Evolutionary conservation across 768 basidiomycete species (phyloP).

Genomic region (Lyophyllum semitale): DNA sequence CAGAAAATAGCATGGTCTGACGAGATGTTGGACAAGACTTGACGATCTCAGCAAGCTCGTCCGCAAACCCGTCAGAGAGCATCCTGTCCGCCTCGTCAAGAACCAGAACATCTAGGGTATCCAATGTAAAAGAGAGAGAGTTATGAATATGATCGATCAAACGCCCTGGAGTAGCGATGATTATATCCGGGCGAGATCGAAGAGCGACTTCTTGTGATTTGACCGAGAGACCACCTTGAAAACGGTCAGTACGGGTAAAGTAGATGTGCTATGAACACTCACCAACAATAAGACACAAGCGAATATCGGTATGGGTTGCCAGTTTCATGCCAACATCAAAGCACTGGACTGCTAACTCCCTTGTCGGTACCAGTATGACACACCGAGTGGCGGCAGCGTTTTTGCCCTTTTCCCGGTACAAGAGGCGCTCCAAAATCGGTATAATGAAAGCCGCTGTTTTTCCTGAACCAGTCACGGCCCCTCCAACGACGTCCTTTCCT

Average conservation of each 20-base stretch:
- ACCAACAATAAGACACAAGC: conserved; percentile 93
- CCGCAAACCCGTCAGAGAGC: conserved; percentile 93
- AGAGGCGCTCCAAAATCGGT: conserved; percentile 88
- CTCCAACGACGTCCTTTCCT: conserved; percentile 95
- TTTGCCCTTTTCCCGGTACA: conserved; percentile 89
- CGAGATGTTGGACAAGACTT: conserved; percentile 83
- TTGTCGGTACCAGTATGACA: conserved; percentile 89
- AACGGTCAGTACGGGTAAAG: conserved; percentile 5
- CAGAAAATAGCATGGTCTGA: conserved; percentile 98
- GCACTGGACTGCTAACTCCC: conserved; percentile 96
- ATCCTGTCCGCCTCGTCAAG: conserved; percentile 98
- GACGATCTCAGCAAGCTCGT: conserved; percentile 93
- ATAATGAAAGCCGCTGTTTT: conserved; percentile 98
- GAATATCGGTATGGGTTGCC: conserved; percentile 84
- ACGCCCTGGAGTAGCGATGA: conserved; percentile 97
- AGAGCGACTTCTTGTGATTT: conserved; percentile 89
- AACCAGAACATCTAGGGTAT: conserved; percentile 89
- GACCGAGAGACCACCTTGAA: conserved; percentile 84
- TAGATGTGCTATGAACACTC: conserved; percentile 23
- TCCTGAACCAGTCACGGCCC: conserved; percentile 95
- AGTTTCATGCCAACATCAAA: conserved; percentile 88
- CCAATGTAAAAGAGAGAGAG: conserved; percentile 89
- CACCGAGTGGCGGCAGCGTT: conserved; percentile 87
- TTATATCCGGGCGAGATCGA: conserved; percentile 86
- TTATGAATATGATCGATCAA: conserved; percentile 97